Evolutionary conservation across 1,284 basidiomycete genomes (phyloP).

Genomic region (Neolentinus lepideus): DNA sequence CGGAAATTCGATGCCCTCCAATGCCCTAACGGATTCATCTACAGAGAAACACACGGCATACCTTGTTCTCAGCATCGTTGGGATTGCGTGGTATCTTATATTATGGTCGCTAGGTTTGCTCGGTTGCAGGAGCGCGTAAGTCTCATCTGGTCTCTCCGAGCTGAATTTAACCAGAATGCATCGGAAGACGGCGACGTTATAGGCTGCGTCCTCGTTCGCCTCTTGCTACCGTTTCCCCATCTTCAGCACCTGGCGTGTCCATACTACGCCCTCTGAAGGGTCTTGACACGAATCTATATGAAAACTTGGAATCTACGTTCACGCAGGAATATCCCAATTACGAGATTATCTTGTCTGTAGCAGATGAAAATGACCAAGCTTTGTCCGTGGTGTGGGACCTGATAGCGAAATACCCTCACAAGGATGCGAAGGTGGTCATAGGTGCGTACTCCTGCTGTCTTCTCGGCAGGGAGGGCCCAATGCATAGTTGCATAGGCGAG

Average conservation of each 20-base stretch:
- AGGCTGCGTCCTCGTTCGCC: constrained; percentile 59
- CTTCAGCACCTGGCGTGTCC: constrained; percentile 78
- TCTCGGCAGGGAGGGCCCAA: constrained; percentile 6
- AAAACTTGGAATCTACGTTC: constrained; percentile 90
- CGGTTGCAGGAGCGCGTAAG: not conserved
- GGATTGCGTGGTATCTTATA: not conserved
- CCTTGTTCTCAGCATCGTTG: not conserved
- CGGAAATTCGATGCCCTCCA: not conserved
- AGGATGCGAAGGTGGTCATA: constrained; percentile 67
- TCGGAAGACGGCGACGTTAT: constrained; percentile 62
- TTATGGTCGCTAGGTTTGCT: constrained; percentile 1
- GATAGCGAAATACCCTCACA: constrained; percentile 66
- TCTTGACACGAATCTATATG: constrained; percentile 87
- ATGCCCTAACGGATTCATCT: not conserved
- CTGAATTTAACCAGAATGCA: not conserved
- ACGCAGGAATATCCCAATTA: constrained; percentile 83
- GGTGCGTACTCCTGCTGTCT: constrained; percentile 40
- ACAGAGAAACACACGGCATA: not conserved
- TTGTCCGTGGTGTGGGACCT: constrained; percentile 72
- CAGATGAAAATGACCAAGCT: constrained; percentile 78
- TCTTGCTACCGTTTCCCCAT: constrained; percentile 40
- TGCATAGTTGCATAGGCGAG: constrained; percentile 40
- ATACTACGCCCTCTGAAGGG: constrained; percentile 90
- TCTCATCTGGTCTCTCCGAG: not conserved
- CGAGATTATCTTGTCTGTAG: constrained; percentile 85